These are phyloP conservation scores for Stagonosporopsis chrysanthemi DNA, from an alignment of 2,329 filamentous ascomycete genomes.

Conservation along the genomic window DNA sequence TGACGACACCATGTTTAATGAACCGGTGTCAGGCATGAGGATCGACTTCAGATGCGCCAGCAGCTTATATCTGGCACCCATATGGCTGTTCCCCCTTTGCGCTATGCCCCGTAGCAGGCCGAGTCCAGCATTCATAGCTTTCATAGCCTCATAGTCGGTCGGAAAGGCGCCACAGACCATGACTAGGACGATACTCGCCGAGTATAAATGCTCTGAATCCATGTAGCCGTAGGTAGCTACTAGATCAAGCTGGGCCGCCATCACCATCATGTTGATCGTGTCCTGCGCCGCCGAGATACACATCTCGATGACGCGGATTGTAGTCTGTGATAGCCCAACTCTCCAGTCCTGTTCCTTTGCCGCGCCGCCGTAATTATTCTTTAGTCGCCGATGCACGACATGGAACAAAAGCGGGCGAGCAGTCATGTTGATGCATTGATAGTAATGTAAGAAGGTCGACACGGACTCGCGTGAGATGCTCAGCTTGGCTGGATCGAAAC, in stretches of 20 bases:
- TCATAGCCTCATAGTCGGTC: slow-evolving; percentile 1
- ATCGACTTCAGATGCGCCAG: slow-evolving; percentile 13
- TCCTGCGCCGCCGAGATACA: slow-evolving; percentile 11
- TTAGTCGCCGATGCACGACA: slow-evolving; percentile 10
- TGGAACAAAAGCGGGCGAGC: slow-evolving; percentile 8
- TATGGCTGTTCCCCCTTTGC: slow-evolving; percentile 7
- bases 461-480: slow-evolving; percentile 11
- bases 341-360: slow-evolving; percentile 9
- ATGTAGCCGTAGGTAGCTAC: slow-evolving; percentile 13
- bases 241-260: slow-evolving; percentile 7
- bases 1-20: not conserved
- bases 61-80: slow-evolving; percentile 9
- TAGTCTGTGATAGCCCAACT: slow-evolving; percentile 6
- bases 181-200: slow-evolving; percentile 1
- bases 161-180: slow-evolving; percentile 12
- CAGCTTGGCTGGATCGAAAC: slow-evolving; percentile 13
- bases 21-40: slow-evolving; percentile 1
- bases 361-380: slow-evolving; percentile 2
- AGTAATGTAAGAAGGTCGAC: slow-evolving; percentile 11
- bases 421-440: slow-evolving; percentile 12
- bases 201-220: not conserved
- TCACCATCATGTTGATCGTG: slow-evolving; percentile 7
- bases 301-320: slow-evolving; percentile 11
- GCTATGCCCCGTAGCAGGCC: slow-evolving; percentile 6
- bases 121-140: slow-evolving; percentile 9